Percentiles rank a stretch among this genome's conserved stretches.
Conservation (phyloP, 371 early-diverging fungal species). For the Dichotomocladium elegans region DNA sequence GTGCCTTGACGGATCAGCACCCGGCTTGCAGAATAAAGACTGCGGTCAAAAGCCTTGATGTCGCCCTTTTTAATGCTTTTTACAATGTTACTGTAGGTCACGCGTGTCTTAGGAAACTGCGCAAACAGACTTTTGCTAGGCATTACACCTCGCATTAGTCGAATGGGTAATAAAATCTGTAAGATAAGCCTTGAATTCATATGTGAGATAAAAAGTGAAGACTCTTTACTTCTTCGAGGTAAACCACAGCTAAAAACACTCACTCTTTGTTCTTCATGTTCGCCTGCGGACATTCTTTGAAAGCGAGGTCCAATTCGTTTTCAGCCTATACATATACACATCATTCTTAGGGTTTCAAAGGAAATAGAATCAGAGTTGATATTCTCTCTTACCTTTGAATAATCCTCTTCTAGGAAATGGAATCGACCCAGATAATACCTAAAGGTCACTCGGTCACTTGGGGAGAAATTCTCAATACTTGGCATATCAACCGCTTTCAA, state of each 20-base stretch:
- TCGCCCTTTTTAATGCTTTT: conserved; percentile 66
- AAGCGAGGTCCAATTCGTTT: conserved; percentile 63
- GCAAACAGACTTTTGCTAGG: conserved; percentile 55
- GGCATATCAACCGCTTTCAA: conserved; percentile 74
- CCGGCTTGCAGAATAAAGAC: conserved; percentile 46
- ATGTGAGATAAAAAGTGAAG: no score
- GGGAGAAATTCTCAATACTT: conserved; percentile 68
- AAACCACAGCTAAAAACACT: no score
- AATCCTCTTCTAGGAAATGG: conserved; percentile 80
- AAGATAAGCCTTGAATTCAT: conserved; percentile 78
- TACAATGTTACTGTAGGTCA: conserved; percentile 59
- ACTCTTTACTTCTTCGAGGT: no score
- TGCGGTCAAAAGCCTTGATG: conserved; percentile 64
- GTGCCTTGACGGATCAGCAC: conserved; percentile 64
- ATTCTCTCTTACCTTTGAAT: conserved; percentile 42
- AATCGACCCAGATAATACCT: conserved; percentile 82
- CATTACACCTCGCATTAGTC: conserved; percentile 61
- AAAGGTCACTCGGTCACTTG: conserved; percentile 81
- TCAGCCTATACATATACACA: conserved; percentile 50
- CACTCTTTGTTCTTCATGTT: conserved; percentile 56
- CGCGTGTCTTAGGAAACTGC: conserved; percentile 52
- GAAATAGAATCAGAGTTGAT: background rate
- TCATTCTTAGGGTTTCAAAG: background rate
- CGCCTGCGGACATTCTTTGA: conserved; percentile 57
- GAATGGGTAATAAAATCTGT: conserved; percentile 70